Evolutionary conservation across 345 rosid species (phyloP).

Genomic region (Nasturtium officinale): DNA sequence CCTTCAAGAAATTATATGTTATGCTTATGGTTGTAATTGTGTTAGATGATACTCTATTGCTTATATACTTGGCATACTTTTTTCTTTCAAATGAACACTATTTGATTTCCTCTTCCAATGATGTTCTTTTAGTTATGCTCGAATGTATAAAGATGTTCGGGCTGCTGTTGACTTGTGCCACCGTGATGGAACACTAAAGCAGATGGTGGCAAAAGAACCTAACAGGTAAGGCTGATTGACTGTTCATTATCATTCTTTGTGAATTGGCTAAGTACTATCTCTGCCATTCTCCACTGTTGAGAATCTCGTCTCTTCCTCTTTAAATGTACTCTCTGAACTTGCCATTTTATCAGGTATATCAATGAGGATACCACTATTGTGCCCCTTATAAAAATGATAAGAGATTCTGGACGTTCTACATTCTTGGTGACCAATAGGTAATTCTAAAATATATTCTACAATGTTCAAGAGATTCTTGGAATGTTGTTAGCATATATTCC

Average conservation of each 20-base stretch:
- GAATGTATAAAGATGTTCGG: conserved; percentile 90
- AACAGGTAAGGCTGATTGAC: conserved; percentile 43
- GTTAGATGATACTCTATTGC: background rate
- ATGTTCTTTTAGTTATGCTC: conserved; percentile 59
- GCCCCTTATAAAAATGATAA: conserved; percentile 88
- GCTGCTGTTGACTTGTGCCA: conserved; percentile 99
- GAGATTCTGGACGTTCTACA: conserved; percentile 89
- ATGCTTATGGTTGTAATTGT: background rate
- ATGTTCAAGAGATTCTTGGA: background rate
- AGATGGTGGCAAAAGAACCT: conserved; percentile 95
- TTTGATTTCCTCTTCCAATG: background rate
- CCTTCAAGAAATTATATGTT: background rate
- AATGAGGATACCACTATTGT: conserved; percentile 76
- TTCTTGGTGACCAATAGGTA: conserved; percentile 99
- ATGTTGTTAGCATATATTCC: conserved; percentile 4
- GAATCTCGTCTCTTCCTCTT: conserved; percentile 8
- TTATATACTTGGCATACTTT: background rate
- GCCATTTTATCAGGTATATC: conserved; percentile 58
- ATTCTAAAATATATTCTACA: background rate
- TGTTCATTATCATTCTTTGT: background rate
- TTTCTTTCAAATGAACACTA: background rate
- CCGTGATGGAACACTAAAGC: conserved; percentile 96
- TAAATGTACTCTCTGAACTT: background rate
- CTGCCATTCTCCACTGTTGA: background rate
- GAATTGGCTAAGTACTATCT: background rate